A percentile compares a stretch with the other conserved stretches of the same genome.
These are phyloP conservation scores for Pseudopyricularia cyperi DNA, from an alignment of 2,329 filamentous ascomycete genomes.

Conservation along the genomic window DNA sequence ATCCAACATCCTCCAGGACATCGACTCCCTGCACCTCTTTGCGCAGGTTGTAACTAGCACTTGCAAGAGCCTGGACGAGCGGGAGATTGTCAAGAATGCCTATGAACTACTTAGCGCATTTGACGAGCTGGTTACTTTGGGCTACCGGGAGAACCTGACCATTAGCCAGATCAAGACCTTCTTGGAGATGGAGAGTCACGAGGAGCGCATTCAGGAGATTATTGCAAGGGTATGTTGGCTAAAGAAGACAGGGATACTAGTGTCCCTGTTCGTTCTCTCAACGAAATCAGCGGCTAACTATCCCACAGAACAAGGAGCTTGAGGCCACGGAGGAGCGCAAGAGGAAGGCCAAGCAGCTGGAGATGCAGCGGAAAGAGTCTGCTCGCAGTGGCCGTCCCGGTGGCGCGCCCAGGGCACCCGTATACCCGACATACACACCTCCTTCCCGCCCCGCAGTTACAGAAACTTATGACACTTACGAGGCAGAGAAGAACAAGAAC, in stretches of 20 bases:
- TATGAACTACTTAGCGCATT: conserved; percentile 95
- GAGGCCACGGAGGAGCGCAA: conserved; percentile 98
- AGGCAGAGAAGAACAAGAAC: conserved; percentile 93
- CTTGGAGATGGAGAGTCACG: conserved; percentile 97
- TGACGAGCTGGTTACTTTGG: conserved; percentile 90
- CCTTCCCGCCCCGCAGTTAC: conserved; percentile 59
- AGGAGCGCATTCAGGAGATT: conserved; percentile 97
- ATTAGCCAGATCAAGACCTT: conserved; percentile 98
- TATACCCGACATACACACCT: conserved; percentile 73
- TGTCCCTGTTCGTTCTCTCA: too few species aligned
- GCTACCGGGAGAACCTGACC: conserved; percentile 91
- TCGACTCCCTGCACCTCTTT: conserved; percentile 95
- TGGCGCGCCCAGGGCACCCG: conserved; percentile 56
- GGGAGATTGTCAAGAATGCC: conserved; percentile 87
- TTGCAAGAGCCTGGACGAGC: conserved; percentile 90
- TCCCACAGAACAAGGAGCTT: conserved; percentile 79
- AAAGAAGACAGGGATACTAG: not conserved
- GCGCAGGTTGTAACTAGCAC: conserved; percentile 94
- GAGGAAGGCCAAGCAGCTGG: conserved; percentile 94
- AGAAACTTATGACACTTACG: conserved; percentile 86
- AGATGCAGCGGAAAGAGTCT: conserved; percentile 96
- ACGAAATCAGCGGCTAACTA: not conserved
- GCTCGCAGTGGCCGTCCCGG: conserved; percentile 58
- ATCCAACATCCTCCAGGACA: conserved; percentile 98
- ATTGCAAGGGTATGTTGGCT: conserved; percentile 60